Conservation (phyloP, 805 yeast genomes). For the Wickerhamia fluorescens region DNA sequence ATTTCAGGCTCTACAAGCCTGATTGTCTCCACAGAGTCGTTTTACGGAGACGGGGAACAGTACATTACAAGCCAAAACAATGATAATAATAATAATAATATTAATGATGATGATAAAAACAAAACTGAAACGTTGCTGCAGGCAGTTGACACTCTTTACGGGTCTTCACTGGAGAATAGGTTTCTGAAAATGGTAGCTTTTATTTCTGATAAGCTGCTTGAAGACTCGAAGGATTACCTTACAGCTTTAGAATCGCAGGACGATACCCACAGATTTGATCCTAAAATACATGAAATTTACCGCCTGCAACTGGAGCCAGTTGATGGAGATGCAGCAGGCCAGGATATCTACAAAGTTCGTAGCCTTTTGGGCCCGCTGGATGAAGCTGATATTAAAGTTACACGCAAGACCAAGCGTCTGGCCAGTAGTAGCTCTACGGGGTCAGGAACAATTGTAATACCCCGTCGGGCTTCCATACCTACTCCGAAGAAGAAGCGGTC, state of each 20-base stretch:
- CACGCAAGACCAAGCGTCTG: not conserved
- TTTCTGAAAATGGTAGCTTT: slow-evolving; percentile 18
- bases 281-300: slow-evolving; percentile 32
- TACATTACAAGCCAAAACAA: too few relatives aligned
- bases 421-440: not conserved
- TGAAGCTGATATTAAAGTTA: not conserved
- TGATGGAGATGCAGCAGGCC: slow-evolving; percentile 1
- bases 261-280: slow-evolving; percentile 17
- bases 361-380: not conserved
- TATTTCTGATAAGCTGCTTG: slow-evolving; percentile 21
- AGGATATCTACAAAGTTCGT: not conserved
- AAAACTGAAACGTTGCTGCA: not conserved
- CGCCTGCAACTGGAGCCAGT: too few relatives aligned
- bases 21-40: slow-evolving; percentile 5
- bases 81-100: too few relatives aligned
- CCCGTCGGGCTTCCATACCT: too few relatives aligned
- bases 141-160: not conserved
- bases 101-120: too few relatives aligned
- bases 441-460: too few relatives aligned
- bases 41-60: slow-evolving; percentile 1
- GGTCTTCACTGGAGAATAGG: slow-evolving; percentile 1
- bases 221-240: slow-evolving; percentile 20
- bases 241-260: slow-evolving; percentile 14
- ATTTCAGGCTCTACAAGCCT: slow-evolving; percentile 3
- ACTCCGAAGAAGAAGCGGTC: too few relatives aligned